phyloP scores from a whole-genome alignment of 768 basidiomycete genomes.

The Paxillus involutus region DNA sequence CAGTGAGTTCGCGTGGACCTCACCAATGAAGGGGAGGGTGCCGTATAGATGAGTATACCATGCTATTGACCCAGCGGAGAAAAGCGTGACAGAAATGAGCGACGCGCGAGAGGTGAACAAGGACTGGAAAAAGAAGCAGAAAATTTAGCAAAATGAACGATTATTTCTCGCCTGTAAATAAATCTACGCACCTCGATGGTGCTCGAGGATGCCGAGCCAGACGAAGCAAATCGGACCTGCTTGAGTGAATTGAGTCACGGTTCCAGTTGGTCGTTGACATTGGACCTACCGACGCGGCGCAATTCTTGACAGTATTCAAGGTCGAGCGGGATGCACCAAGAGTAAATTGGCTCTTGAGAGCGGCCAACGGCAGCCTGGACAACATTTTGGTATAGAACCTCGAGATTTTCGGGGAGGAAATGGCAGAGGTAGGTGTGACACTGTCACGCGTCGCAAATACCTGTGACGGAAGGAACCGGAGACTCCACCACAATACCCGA shows the following conservation, averaged over 20 bases:
- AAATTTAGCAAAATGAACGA: neutral
- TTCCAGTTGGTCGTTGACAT: constrained; percentile 10
- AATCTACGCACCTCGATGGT: constrained; percentile 60
- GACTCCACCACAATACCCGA: constrained; percentile 17
- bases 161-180: neutral
- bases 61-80: constrained; percentile 87
- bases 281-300: constrained; percentile 49
- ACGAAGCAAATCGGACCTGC: constrained; percentile 74
- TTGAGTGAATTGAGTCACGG: constrained; percentile 17
- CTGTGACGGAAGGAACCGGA: constrained; percentile 51
- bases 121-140: constrained; percentile 40
- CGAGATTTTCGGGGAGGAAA: constrained; percentile 45
- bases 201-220: constrained; percentile 53
- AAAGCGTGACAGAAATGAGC: constrained; percentile 69
- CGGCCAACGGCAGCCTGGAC: constrained; percentile 77
- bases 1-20: constrained; percentile 90
- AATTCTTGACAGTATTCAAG: constrained; percentile 40
- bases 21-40: constrained; percentile 81
- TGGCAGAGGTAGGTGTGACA: constrained; percentile 32
- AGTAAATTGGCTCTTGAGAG: constrained; percentile 58
- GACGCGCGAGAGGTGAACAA: constrained; percentile 70
- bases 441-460: constrained; percentile 45
- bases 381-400: constrained; percentile 62
- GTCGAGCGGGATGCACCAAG: constrained; percentile 47
- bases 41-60: constrained; percentile 98